Conservation (phyloP, 176 grass and related monocot species). For the Calamus simplicifolius region DNA sequence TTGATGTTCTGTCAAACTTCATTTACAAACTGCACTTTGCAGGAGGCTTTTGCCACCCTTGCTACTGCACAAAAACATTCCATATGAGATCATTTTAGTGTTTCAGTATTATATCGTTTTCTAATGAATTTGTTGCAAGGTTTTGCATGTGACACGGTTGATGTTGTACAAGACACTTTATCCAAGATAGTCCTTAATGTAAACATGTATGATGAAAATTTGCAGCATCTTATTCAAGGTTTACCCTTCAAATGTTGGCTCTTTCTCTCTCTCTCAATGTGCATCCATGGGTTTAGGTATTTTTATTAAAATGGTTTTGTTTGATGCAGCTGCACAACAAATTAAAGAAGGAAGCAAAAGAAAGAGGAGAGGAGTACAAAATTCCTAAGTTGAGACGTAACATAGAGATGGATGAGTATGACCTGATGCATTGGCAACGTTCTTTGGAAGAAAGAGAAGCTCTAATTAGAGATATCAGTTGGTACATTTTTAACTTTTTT, state of each 20-base stretch:
- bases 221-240: too few relatives aligned
- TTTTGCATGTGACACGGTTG: too few relatives aligned
- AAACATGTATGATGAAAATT: too few relatives aligned
- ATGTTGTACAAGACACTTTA: too few relatives aligned
- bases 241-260: background rate
- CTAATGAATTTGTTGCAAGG: too few relatives aligned
- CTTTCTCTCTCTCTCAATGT: background rate
- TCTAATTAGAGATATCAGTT: constrained; percentile 89
- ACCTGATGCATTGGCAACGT: constrained; percentile 74
- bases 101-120: too few relatives aligned
- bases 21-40: too few relatives aligned
- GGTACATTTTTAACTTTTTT: constrained; percentile 24
- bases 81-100: too few relatives aligned
- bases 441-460: constrained; percentile 81
- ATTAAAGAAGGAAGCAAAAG: constrained; percentile 54
- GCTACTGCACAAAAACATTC: too few relatives aligned
- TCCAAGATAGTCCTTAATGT: too few relatives aligned
- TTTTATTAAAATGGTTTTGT: background rate
- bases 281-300: background rate
- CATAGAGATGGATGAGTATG: constrained; percentile 88
- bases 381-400: constrained; percentile 46
- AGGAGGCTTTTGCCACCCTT: too few relatives aligned
- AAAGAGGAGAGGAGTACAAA: constrained; percentile 70
- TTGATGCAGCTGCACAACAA: constrained; percentile 47
- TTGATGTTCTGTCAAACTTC: too few relatives aligned